phyloP scores from a whole-genome alignment of 1,284 basidiomycete species.

The Ceratobasidium sp. region DNA sequence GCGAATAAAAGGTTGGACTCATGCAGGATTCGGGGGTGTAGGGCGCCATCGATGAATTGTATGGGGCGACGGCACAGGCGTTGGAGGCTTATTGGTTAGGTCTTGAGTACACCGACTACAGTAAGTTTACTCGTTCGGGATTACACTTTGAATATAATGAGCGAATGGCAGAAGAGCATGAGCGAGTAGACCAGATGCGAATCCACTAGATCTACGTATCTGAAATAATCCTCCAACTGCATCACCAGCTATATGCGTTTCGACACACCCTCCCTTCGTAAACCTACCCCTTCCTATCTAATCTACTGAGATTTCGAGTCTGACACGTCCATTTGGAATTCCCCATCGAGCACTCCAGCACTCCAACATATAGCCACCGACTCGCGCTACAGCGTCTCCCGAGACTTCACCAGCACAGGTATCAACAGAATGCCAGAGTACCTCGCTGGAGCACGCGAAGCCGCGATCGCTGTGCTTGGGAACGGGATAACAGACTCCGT shows the following conservation, averaged over 20 bases:
- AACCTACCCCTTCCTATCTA: slow-evolving; percentile 51
- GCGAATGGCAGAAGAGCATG: slow-evolving; percentile 59
- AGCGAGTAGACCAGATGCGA: slow-evolving; percentile 72
- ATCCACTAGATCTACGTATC: slow-evolving; percentile 92
- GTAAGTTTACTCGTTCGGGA: too few species aligned
- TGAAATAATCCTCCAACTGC: slow-evolving; percentile 88
- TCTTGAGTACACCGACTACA: slow-evolving; percentile 83
- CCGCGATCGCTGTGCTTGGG: slow-evolving; percentile 75
- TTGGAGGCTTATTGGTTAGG: slow-evolving; percentile 61
- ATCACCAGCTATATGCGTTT: slow-evolving; percentile 77
- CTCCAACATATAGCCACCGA: slow-evolving; percentile 87
- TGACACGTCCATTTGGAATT: slow-evolving; percentile 64
- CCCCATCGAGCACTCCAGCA: slow-evolving; percentile 80
- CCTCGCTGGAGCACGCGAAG: slow-evolving; percentile 73
- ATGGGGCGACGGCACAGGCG: slow-evolving; percentile 54
- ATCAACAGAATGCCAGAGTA: slow-evolving; percentile 73
- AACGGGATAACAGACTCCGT: slow-evolving; percentile 56
- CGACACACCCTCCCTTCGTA: slow-evolving; percentile 73
- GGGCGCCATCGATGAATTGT: slow-evolving; percentile 55
- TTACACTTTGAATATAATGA: background rate
- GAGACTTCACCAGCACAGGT: slow-evolving; percentile 79
- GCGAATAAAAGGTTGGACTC: slow-evolving; percentile 46
- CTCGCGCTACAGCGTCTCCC: slow-evolving; percentile 86
- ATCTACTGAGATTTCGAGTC: background rate
- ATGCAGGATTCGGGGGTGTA: slow-evolving; percentile 23